Conservation (phyloP, 2,329 filamentous ascomycete genomes). For the Xylariaceae sp. region DNA sequence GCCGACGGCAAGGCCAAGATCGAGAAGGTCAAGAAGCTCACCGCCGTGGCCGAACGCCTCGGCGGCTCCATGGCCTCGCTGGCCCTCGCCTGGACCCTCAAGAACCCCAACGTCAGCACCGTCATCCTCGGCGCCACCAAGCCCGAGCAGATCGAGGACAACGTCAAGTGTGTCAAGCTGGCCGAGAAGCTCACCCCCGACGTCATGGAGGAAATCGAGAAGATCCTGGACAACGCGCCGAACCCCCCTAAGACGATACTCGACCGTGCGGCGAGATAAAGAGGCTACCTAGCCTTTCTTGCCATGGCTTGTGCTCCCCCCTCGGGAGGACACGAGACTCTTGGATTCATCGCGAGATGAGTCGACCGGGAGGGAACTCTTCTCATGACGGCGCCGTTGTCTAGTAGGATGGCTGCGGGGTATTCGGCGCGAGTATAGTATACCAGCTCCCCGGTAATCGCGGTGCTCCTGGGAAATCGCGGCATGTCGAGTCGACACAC, state of each 20-base stretch:
- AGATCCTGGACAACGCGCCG: slow-evolving; percentile 51
- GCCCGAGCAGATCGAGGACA: slow-evolving; percentile 53
- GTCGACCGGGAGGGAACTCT: too few species aligned
- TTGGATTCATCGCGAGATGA: too few species aligned
- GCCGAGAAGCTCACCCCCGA: slow-evolving; percentile 51
- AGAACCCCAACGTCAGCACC: slow-evolving; percentile 53
- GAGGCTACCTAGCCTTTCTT: too few species aligned
- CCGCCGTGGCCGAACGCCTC: slow-evolving; percentile 57
- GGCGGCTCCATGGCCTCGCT: slow-evolving; percentile 49
- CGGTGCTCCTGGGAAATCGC: too few species aligned
- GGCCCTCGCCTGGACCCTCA: slow-evolving; percentile 55
- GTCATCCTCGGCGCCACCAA: slow-evolving; percentile 55
- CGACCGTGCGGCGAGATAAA: too few species aligned
- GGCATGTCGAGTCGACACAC: too few species aligned
- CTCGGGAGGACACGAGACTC: too few species aligned
- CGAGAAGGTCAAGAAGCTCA: slow-evolving; percentile 50
- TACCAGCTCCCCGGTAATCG: too few species aligned
- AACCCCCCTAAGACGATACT: background rate
- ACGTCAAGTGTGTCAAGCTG: slow-evolving; percentile 43
- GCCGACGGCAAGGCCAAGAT: slow-evolving; percentile 39
- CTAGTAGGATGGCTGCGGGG: too few species aligned
- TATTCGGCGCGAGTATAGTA: too few species aligned
- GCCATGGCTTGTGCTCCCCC: too few species aligned
- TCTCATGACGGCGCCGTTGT: too few species aligned
- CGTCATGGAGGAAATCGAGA: slow-evolving; percentile 52